A percentile compares a stretch with the other conserved stretches of the same genome.
Conservation (phyloP, 306 rosid genomes). For the Trichosanthes truncata region DNA sequence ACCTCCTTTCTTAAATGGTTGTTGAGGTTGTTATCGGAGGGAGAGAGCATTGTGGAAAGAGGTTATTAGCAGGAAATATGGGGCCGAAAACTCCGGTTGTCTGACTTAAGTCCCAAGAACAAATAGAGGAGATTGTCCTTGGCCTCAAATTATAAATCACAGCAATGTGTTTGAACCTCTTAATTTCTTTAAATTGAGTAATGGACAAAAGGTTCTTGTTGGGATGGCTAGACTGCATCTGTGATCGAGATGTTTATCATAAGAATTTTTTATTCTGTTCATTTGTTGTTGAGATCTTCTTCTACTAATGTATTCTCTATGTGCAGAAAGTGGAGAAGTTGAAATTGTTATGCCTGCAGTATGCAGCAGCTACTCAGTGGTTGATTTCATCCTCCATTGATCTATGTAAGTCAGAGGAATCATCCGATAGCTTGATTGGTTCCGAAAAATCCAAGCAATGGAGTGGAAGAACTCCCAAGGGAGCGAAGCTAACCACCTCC, state of each 20-base stretch:
- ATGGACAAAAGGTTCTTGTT: not conserved
- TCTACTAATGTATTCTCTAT: slow-evolving; percentile 11
- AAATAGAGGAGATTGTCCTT: too few relatives aligned
- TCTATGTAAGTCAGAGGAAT: slow-evolving; percentile 32
- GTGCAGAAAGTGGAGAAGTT: slow-evolving; percentile 87
- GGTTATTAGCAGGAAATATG: not conserved
- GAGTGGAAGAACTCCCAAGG: slow-evolving; percentile 39
- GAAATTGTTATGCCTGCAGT: slow-evolving; percentile 76
- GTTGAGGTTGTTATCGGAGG: not conserved
- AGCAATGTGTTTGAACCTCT: not conserved
- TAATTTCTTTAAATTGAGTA: not conserved
- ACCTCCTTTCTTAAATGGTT: not conserved
- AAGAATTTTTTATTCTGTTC: not conserved
- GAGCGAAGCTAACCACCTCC: slow-evolving; percentile 48
- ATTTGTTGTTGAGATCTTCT: not conserved
- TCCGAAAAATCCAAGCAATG: slow-evolving; percentile 32
- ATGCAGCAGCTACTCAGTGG: slow-evolving; percentile 93
- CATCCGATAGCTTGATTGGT: slow-evolving; percentile 25
- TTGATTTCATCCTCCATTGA: slow-evolving; percentile 65
- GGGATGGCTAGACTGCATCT: not conserved
- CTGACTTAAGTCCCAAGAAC: not conserved
- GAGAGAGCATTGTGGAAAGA: not conserved
- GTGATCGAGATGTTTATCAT: not conserved
- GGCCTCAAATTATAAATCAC: not conserved
- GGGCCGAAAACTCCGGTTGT: not conserved